Evolutionary conservation across 257 asterid genomes (phyloP).

Genomic region (Anisodus acutangulus): DNA sequence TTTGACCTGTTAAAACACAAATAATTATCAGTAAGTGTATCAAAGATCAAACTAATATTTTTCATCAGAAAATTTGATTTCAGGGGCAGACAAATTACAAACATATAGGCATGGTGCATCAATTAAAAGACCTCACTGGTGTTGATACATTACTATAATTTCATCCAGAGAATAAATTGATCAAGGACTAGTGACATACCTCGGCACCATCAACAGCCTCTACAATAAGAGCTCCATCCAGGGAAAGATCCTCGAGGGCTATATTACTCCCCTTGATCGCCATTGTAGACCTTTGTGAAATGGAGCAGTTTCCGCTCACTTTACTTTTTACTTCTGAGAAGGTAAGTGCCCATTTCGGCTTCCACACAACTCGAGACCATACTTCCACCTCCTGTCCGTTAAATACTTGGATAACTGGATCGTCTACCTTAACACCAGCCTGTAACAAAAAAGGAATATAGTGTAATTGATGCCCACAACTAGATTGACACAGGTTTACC

Average conservation of each 20-base stretch:
- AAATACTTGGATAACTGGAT: slow-evolving; percentile 64
- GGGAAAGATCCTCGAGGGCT: slow-evolving; percentile 65
- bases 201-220: slow-evolving; percentile 71
- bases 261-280: slow-evolving; percentile 69
- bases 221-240: slow-evolving; percentile 87
- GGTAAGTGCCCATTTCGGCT: slow-evolving; percentile 94
- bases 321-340: slow-evolving; percentile 73
- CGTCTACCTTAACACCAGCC: slow-evolving; percentile 88
- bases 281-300: slow-evolving; percentile 73
- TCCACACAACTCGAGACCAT: slow-evolving; percentile 93
- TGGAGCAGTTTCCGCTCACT: slow-evolving; percentile 60
- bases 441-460: slow-evolving; percentile 39
- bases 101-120: not conserved
- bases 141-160: not conserved
- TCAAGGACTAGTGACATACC: slow-evolving; percentile 49
- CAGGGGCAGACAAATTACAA: not conserved
- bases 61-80: not conserved
- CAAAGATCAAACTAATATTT: not conserved
- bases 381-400: slow-evolving; percentile 95
- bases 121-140: not conserved
- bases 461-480: slow-evolving; percentile 18
- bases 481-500: slow-evolving; percentile 7
- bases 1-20: slow-evolving; percentile 58
- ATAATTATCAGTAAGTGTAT: not conserved
- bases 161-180: not conserved